These are phyloP conservation scores for Ganoderma meredithae DNA, from an alignment of 1,284 basidiomycete species.

Conservation along the genomic window DNA sequence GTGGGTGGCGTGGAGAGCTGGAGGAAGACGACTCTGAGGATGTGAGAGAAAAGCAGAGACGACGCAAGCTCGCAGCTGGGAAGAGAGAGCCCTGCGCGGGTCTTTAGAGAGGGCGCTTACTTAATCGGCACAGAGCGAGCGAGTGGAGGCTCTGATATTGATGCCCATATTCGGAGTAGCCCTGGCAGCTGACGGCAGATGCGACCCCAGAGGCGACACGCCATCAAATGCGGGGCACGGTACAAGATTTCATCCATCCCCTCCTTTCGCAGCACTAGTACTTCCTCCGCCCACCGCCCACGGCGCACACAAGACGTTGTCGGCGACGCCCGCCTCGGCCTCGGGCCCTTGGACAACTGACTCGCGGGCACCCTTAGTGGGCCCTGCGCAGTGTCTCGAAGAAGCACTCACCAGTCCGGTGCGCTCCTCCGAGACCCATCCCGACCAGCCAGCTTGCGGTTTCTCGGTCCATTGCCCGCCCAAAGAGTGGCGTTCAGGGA, in stretches of 20 bases:
- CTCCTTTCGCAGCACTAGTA: conserved; percentile 10
- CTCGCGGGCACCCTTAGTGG: not conserved
- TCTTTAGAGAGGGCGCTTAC: conserved; percentile 33
- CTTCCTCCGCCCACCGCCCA: not conserved
- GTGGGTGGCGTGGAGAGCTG: not conserved
- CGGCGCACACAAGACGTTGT: not conserved
- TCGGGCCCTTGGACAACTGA: not conserved
- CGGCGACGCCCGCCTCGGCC: not conserved
- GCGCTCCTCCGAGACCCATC: not conserved
- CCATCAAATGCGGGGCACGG: conserved; percentile 23
- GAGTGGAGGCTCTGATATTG: conserved; percentile 9
- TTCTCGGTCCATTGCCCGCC: not conserved
- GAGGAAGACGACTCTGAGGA: conserved; percentile 21
- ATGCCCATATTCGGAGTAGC: conserved; percentile 25
- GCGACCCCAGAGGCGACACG: conserved; percentile 19
- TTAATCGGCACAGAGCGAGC: conserved; percentile 19
- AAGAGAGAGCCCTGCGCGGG: not conserved
- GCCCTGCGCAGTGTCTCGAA: not conserved
- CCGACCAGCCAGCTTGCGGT: not conserved
- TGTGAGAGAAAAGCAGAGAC: conserved; percentile 17
- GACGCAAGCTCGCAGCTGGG: conserved; percentile 19
- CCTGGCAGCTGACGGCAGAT: conserved; percentile 27
- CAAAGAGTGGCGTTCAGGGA: conserved; percentile 2
- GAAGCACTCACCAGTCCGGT: not conserved
- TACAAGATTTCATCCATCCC: conserved; percentile 13